Conservation (phyloP, 2,329 filamentous ascomycete genomes). For the Colletotrichum phormii region DNA sequence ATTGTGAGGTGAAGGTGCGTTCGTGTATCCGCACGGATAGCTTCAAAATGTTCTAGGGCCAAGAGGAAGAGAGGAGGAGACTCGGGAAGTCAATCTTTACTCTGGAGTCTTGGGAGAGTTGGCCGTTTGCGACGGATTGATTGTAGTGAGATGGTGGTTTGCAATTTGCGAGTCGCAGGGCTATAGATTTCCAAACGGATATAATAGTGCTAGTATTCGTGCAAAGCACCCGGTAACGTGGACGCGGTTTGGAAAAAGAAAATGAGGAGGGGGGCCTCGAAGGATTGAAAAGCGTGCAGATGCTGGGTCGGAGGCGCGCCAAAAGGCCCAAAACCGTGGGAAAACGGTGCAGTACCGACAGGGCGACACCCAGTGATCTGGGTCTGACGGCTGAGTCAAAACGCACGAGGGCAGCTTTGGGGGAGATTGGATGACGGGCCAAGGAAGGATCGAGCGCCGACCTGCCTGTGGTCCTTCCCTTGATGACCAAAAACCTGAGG, state of each 20-base stretch:
- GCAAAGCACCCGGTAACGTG: conserved; percentile 3
- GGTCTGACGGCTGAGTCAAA: conserved; percentile 32
- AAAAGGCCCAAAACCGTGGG: conserved; percentile 18
- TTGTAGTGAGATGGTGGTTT: neutral
- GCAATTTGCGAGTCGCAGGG: neutral
- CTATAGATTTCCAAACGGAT: too few relatives aligned
- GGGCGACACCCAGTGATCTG: conserved; percentile 8
- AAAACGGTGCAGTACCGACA: conserved; percentile 25
- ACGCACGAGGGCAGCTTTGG: neutral
- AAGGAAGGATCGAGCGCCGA: conserved; percentile 29
- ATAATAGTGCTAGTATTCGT: too few relatives aligned
- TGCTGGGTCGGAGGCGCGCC: neutral
- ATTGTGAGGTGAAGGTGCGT: neutral
- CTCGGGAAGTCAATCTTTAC: neutral
- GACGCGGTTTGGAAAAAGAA: neutral
- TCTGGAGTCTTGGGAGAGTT: neutral
- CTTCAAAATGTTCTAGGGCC: neutral
- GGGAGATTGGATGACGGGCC: conserved; percentile 33
- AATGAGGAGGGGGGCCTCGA: neutral
- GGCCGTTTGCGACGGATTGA: neutral
- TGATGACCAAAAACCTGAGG: neutral
- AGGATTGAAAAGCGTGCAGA: conserved; percentile 8
- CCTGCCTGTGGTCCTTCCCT: neutral
- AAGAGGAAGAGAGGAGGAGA: neutral
- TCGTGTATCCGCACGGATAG: neutral